Evolutionary conservation across 257 asterid species (phyloP).

Genomic region (Primulina tabacum): DNA sequence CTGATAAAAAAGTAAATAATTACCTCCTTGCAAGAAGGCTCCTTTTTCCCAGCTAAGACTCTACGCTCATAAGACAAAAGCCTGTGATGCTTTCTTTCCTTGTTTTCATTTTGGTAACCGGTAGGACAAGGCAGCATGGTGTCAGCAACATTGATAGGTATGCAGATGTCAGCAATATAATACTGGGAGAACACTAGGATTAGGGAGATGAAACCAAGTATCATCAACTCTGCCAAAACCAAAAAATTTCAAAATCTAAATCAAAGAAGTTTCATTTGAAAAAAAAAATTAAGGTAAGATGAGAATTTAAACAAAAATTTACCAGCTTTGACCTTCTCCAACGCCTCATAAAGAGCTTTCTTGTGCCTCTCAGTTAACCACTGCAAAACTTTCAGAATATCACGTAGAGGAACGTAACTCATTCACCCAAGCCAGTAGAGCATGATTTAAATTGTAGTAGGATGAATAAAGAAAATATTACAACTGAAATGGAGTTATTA

Average conservation of each 20-base stretch:
- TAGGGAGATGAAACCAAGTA: conserved; percentile 90
- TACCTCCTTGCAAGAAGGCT: conserved; percentile 51
- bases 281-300: background rate
- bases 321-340: conserved; percentile 93
- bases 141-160: conserved; percentile 59
- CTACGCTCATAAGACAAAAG: conserved; percentile 64
- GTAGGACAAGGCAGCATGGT: conserved; percentile 72
- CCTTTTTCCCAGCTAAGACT: conserved; percentile 38
- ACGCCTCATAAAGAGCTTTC: conserved; percentile 83
- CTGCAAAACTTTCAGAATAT: conserved; percentile 35
- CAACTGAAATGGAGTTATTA: too few relatives aligned
- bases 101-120: conserved; percentile 9
- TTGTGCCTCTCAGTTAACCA: conserved; percentile 78
- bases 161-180: conserved; percentile 83
- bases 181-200: conserved; percentile 77
- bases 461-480: background rate
- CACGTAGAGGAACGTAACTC: conserved; percentile 12
- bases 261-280: background rate
- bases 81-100: conserved; percentile 40
- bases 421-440: background rate
- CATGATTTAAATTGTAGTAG: background rate
- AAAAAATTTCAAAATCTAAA: conserved; percentile 23
- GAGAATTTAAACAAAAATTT: conserved; percentile 8
- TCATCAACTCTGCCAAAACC: conserved; percentile 79
- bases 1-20: background rate